These are phyloP conservation scores for Eucalyptus erythrocorys DNA, from an alignment of 345 rosid species.

Conservation along the genomic window DNA sequence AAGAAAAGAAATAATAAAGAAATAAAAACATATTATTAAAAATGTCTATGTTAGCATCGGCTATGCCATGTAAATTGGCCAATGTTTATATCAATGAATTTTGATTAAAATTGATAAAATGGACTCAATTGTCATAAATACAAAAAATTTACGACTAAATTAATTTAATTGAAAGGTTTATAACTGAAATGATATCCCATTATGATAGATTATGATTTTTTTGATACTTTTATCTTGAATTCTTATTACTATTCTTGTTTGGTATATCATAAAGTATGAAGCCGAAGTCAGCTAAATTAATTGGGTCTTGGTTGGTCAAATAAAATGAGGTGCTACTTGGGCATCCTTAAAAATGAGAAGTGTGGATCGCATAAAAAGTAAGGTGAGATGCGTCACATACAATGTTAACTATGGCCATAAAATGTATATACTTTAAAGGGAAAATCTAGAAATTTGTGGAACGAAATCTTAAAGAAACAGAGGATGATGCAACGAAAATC, in stretches of 20 bases:
- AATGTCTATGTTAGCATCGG: accelerated
- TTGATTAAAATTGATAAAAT: no score
- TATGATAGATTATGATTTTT: no score
- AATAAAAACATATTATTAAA: no score
- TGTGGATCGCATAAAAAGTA: not conserved
- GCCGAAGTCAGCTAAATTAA: not conserved
- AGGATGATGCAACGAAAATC: not conserved
- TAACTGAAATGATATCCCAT: accelerated
- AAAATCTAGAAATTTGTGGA: not conserved
- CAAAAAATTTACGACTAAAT: no score
- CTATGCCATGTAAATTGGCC: accelerated
- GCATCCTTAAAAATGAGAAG: not conserved
- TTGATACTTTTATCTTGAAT: not conserved
- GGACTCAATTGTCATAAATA: accelerated
- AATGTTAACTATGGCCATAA: not conserved
- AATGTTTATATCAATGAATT: accelerated
- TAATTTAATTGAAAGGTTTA: no score
- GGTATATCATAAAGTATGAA: not conserved
- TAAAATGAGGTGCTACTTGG: not conserved
- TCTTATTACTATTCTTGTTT: not conserved
- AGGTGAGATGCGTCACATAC: not conserved
- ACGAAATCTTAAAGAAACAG: not conserved
- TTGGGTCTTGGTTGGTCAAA: not conserved
- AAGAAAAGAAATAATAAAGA: no score
- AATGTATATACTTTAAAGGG: not conserved